These are phyloP conservation scores for Ensete glaucum DNA, from an alignment of 176 grass and related monocot genomes.

Conservation along the genomic window DNA sequence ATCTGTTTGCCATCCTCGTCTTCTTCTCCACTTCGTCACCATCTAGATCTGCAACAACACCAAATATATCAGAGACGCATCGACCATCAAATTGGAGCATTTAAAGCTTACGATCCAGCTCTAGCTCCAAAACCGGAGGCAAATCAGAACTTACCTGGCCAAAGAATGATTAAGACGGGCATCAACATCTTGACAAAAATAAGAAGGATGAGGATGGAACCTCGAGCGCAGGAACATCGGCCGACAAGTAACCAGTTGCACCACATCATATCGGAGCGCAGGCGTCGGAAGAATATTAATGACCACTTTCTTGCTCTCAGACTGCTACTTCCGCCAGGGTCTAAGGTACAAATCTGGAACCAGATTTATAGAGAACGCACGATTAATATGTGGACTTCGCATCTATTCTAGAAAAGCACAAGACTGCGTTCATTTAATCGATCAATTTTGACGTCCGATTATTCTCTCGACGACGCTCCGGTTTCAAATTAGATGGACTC, in stretches of 20 bases:
- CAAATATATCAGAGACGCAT: neutral
- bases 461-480: too few relatives aligned
- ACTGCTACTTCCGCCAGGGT: slow-evolving; percentile 47
- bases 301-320: slow-evolving; percentile 71
- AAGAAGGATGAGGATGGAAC: neutral
- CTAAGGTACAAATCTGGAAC: slow-evolving; percentile 35
- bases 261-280: slow-evolving; percentile 85
- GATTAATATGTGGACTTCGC: too few relatives aligned
- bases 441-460: too few relatives aligned
- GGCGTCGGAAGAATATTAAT: slow-evolving; percentile 77
- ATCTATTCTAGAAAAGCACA: too few relatives aligned
- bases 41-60: neutral
- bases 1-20: neutral
- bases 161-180: slow-evolving; percentile 6
- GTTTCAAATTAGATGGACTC: too few relatives aligned
- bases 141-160: neutral
- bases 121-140: neutral
- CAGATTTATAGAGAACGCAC: too few relatives aligned
- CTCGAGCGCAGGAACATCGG: neutral
- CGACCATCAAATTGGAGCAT: neutral
- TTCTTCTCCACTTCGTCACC: neutral
- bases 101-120: neutral
- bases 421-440: too few relatives aligned
- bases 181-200: neutral
- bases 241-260: slow-evolving; percentile 52